These are phyloP conservation scores for Aspergillus pseudonomiae DNA, from an alignment of 2,329 filamentous ascomycete species.

Conservation along the genomic window DNA sequence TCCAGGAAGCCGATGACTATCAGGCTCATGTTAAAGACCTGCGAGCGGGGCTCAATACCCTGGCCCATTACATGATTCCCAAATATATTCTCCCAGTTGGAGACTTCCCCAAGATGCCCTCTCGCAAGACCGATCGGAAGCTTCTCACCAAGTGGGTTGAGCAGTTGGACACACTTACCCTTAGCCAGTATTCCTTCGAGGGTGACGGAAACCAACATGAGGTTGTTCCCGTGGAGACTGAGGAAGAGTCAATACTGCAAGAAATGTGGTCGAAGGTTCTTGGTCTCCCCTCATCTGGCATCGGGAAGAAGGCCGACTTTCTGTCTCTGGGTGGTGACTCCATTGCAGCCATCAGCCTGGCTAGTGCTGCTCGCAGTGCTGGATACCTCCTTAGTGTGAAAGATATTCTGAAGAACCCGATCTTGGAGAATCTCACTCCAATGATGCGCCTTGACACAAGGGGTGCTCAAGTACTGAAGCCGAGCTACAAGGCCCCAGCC, in stretches of 20 bases:
- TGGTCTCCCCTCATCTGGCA: not conserved
- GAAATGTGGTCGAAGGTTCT: not conserved
- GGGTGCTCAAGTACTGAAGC: not conserved
- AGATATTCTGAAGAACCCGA: not conserved
- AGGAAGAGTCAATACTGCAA: not conserved
- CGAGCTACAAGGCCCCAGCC: not conserved
- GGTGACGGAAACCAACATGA: no score
- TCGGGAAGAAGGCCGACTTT: not conserved
- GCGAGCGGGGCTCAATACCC: no score
- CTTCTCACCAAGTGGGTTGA: not conserved
- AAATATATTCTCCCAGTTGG: not conserved
- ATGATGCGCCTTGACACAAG: not conserved
- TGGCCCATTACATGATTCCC: not conserved
- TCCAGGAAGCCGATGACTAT: not conserved
- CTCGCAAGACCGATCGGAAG: conserved; percentile 1
- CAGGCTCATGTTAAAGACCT: not conserved
- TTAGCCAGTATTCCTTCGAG: no score
- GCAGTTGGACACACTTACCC: no score
- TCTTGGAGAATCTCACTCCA: not conserved
- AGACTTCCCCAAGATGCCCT: not conserved
- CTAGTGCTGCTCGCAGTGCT: not conserved
- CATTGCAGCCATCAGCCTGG: not conserved
- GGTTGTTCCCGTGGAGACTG: not conserved
- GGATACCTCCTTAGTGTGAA: not conserved
- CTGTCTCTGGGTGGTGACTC: conserved; percentile 4